Base-by-base conservation (phyloP, 306 rosid genomes). In the Arachis hypogaea region DNA sequence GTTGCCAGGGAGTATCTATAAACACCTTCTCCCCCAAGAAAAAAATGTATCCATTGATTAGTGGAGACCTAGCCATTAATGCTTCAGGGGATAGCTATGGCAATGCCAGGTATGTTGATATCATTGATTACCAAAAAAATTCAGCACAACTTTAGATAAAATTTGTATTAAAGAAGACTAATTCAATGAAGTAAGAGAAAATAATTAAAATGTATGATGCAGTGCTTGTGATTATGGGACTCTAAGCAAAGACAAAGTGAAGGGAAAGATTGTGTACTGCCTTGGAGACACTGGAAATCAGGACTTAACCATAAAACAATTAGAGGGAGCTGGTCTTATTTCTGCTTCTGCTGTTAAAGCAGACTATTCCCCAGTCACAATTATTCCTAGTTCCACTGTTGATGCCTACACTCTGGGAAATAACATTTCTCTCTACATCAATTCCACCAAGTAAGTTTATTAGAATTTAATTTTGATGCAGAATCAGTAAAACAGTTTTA, bases 211-310 rank as follows among this genome's bases (percentile, higher is more conserved):
- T 49, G 42, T 45, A 38, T 51, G 64, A 62, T 56, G 65, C 82
- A 87, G 97, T 87, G 85, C 89, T 52, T 91, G 94, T 81, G 89
- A 88, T 9, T 16, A 18, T 51, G 83, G 80, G 68, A 80, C 85
- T 7, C 44, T 91, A 7, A 74, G 63, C 78, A 11, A 62, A 77
- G 61, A 80, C 63, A 84, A 82, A 60, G 94, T 91, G 81, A 78
- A 54, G 78, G 94, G 94, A n/a, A 88, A 28, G 77, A 84, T 88
- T 9, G 92, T 88, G 79, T 84, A 74, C 61, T 91, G 97, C 77
- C 64, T 59, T 59, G 90, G 84, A 7, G 28, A 52, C 8, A 1
- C 18, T 1, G 62, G 45, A 5, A 45, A 10, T 30, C 73, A 65
- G 44, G 94, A 88, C 59, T 44, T 2, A 38, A 45, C 11, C 57